Percentiles rank a stretch among this genome's conserved stretches.
phyloP scores from a whole-genome alignment of 495 filamentous ascomycete species.

The Talaromyces stipitatus region DNA sequence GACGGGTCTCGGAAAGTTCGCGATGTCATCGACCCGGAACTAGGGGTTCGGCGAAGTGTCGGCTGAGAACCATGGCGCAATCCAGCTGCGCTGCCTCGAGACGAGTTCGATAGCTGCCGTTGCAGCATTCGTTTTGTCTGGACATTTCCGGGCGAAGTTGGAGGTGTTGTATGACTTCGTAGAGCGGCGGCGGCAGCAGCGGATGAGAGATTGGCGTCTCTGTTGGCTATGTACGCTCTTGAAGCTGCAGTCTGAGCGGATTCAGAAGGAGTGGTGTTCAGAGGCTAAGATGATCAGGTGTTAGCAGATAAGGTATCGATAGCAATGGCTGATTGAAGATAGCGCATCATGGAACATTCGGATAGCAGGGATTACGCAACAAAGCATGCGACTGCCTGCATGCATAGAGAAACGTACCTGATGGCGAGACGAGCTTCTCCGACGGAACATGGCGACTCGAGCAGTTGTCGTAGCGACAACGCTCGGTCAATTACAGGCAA shows the following conservation, averaged over 20 bases:
- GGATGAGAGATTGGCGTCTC: conserved; percentile 59
- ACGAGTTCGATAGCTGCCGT: conserved; percentile 62
- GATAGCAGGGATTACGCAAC: neutral
- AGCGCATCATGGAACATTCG: neutral
- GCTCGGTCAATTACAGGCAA: neutral
- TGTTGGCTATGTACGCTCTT: conserved; percentile 67
- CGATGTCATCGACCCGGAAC: conserved; percentile 76
- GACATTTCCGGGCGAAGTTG: conserved; percentile 69
- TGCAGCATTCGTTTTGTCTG: conserved; percentile 79
- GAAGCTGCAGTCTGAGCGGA: conserved; percentile 68
- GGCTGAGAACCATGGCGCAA: conserved; percentile 30
- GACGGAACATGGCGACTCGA: conserved; percentile 38
- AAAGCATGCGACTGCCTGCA: neutral
- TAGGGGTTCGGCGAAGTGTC: conserved; percentile 54
- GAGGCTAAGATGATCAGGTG: conserved; percentile 37
- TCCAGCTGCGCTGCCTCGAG: conserved; percentile 44
- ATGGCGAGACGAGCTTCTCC: conserved; percentile 47
- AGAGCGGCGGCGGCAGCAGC: conserved; percentile 82
- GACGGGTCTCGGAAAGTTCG: conserved; percentile 73
- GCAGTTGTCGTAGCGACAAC: neutral
- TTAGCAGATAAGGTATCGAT: conserved; percentile 3
- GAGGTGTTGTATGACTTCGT: conserved; percentile 64
- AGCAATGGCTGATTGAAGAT: neutral
- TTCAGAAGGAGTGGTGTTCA: conserved; percentile 53
- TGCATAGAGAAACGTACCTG: conserved; percentile 35